Base-by-base conservation (phyloP, 768 basidiomycete genomes). In the Suillus clintonianus region DNA sequence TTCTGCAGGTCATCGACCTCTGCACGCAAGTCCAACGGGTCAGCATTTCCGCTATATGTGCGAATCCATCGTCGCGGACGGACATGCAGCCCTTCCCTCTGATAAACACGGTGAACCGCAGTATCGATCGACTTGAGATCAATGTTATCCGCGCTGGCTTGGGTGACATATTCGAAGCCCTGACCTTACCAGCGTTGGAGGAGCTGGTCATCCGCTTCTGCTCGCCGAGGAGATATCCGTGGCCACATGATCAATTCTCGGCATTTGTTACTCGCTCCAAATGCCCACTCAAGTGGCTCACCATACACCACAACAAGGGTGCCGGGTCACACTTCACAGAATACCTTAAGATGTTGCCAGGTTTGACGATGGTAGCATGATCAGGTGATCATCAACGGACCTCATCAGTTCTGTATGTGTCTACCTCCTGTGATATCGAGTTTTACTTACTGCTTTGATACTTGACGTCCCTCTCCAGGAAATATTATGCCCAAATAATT, bases 151-250 rank as follows among this genome's bases (percentile, higher is more conserved):
- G 69, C 14, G 69, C 68, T 4, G 71, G 72, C 32, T 66, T 76
- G 7, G 69, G 64, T 36, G 24, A 17, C 1, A 45, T 76, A 11
- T 70, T 76, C 2, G 39, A 32, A 41, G 63, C 63, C 0, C 65
- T 76, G 36, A 65, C 67, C 0, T 55, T 76, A 34, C 74, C 74
- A 14, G 68, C 66, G 13, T 69, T 76, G 30, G 72, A 76, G 22
- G 76, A 77, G 32, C 65, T 76, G 32, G 74, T 77, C 24, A 53
- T 76, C 7, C 74, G 71, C 30, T 76, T 77, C 50, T 75, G 72
- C 27, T 72, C 67, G 45, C 71, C 71, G 11, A 75, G 74, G 39
- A 68, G 68, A 36, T 68, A 76, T 22, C 32, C 50, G 4, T 76
- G 74, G 74, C 74, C 74, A 1, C 74, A 76, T 9, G 41, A 55